These are phyloP conservation scores for Trametes maxima DNA, from an alignment of 768 basidiomycete genomes.

Conservation along the genomic window DNA sequence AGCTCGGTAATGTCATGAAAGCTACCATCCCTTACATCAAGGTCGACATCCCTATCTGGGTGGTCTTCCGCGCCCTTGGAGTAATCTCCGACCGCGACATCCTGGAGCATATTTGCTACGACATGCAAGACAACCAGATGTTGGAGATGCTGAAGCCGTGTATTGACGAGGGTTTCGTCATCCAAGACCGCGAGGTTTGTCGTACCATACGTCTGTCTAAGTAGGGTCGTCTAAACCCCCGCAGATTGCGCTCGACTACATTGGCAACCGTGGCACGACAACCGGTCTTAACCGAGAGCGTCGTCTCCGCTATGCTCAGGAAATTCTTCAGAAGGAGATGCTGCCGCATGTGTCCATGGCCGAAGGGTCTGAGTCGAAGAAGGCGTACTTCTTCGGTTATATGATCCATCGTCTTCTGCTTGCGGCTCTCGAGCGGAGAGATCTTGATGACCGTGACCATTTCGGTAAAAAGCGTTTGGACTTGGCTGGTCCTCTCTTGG, in stretches of 20 bases:
- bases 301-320: constrained; percentile 94
- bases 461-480: constrained; percentile 98
- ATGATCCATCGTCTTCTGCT: constrained; percentile 97
- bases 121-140: constrained; percentile 94
- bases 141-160: constrained; percentile 98
- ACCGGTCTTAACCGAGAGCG: constrained; percentile 90
- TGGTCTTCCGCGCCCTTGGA: constrained; percentile 96
- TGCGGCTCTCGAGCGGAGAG: constrained; percentile 91
- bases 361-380: constrained; percentile 95
- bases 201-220: neutral
- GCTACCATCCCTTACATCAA: constrained; percentile 98
- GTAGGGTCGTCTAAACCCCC: constrained; percentile 10
- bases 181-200: constrained; percentile 90
- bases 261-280: constrained; percentile 96
- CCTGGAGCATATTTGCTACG: constrained; percentile 97
- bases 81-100: constrained; percentile 98
- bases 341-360: constrained; percentile 95
- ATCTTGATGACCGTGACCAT: constrained; percentile 98
- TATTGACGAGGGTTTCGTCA: constrained; percentile 97
- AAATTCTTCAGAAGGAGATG: constrained; percentile 99
- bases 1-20: constrained; percentile 93
- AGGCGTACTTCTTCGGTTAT: constrained; percentile 99
- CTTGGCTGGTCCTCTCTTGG: constrained; percentile 91
- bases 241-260: constrained; percentile 87
- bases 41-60: constrained; percentile 97